Conservation (phyloP, 805 yeast species). For the Wickerhamomyces kurtzmanii region DNA sequence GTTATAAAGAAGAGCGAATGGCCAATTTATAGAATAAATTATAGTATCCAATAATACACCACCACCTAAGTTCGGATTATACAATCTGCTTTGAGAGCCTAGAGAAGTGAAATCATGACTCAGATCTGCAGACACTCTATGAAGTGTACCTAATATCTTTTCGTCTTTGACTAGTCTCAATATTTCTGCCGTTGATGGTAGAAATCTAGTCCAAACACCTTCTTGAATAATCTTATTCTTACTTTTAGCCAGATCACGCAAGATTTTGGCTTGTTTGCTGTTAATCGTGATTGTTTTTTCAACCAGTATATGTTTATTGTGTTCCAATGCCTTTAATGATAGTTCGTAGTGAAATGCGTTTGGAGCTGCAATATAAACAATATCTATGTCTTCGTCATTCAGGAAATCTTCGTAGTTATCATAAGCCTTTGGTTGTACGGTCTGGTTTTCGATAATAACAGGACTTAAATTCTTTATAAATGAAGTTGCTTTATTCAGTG, state of each 20-base stretch:
- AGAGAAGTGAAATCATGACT: constrained; percentile 24
- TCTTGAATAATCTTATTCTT: constrained; percentile 43
- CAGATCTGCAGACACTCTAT: constrained; percentile 33
- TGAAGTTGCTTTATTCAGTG: background rate
- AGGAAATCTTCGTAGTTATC: constrained; percentile 33
- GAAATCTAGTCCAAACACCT: constrained; percentile 48
- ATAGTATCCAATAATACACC: constrained; percentile 51
- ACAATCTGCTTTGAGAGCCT: constrained; percentile 25
- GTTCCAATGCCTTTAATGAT: constrained; percentile 28
- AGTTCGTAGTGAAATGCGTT: constrained; percentile 41
- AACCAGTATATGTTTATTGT: constrained; percentile 40
- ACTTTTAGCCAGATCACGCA: constrained; percentile 31
- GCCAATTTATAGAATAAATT: constrained; percentile 37
- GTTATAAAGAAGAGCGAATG: constrained; percentile 6
- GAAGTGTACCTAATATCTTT: constrained; percentile 34
- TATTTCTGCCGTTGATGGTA: constrained; percentile 32
- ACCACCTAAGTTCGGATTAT: constrained; percentile 39
- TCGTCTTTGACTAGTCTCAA: constrained; percentile 27
- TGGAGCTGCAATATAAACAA: constrained; percentile 47
- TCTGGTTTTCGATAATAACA: background rate
- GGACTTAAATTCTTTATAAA: background rate
- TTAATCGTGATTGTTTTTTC: constrained; percentile 48
- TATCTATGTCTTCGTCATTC: constrained; percentile 30
- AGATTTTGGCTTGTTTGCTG: constrained; percentile 28
- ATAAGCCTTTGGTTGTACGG: constrained; percentile 3